A percentile compares a stretch with the other conserved stretches of the same genome.
Conservation (phyloP, 495 filamentous ascomycete species). For the Tuber microsphaerosporum region DNA sequence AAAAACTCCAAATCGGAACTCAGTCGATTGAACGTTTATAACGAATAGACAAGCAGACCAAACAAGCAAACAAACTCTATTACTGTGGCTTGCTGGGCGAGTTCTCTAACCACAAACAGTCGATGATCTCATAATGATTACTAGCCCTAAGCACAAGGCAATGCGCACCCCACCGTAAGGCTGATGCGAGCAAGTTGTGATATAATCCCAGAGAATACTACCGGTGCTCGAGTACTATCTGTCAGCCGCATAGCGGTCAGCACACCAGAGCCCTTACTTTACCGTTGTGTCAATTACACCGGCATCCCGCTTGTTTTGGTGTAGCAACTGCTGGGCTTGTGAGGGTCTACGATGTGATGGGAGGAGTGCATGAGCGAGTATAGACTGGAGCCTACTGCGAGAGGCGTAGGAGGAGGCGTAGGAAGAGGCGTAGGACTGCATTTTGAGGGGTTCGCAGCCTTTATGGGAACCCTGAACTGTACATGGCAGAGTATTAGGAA, state of each 20-base stretch:
- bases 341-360: background rate
- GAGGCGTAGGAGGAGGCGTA: background rate
- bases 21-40: background rate
- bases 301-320: background rate
- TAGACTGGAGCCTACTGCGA: background rate
- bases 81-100: background rate
- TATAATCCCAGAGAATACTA: background rate
- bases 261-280: background rate
- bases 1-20: background rate
- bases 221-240: background rate
- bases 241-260: background rate
- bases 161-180: background rate
- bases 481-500: background rate
- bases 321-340: background rate
- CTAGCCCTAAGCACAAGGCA: background rate
- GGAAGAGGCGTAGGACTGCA: background rate
- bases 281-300: background rate
- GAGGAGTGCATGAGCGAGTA: background rate
- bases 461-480: background rate
- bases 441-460: background rate
- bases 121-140: background rate
- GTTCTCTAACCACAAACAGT: background rate
- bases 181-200: background rate
- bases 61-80: background rate
- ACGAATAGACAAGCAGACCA: background rate